These are phyloP conservation scores for Cornus suecica DNA, from an alignment of 148 eudicot genomes.

Conservation along the genomic window DNA sequence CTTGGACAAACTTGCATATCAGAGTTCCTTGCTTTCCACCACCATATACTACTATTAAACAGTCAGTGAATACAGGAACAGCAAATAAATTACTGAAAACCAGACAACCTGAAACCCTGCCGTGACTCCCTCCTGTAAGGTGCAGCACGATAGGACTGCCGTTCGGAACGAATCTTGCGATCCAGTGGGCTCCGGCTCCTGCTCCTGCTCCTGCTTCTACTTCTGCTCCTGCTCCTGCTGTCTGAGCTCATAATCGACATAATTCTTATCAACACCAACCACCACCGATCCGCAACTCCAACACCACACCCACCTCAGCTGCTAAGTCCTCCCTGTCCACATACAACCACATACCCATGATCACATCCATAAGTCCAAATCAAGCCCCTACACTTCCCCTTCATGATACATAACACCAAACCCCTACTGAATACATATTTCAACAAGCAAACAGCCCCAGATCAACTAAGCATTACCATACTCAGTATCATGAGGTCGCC, in stretches of 20 bases:
- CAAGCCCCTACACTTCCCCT: conserved; percentile 33
- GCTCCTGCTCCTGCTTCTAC: too few species aligned
- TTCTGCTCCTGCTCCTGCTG: conserved; percentile 27
- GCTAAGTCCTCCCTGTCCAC: conserved; percentile 66
- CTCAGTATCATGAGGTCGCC: conserved; percentile 20
- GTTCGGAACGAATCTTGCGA: conserved; percentile 75
- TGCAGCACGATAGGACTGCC: conserved; percentile 83
- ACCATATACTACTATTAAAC: conserved; percentile 8
- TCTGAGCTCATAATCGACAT: conserved; percentile 69
- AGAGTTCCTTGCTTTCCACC: conserved; percentile 2
- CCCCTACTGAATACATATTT: conserved; percentile 23
- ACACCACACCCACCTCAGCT: conserved; percentile 48
- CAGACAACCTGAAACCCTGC: conserved; percentile 93
- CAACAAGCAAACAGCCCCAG: conserved; percentile 36
- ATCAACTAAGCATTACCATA: conserved; percentile 15
- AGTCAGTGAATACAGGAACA: conserved; percentile 18
- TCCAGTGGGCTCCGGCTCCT: conserved; percentile 80
- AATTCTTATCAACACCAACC: conserved; percentile 36
- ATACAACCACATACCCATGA: conserved; percentile 60
- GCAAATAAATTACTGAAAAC: conserved; percentile 26
- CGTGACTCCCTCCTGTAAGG: conserved; percentile 87
- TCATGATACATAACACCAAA: conserved; percentile 34
- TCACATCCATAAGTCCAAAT: conserved; percentile 26
- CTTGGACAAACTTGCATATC: not conserved
- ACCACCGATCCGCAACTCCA: conserved; percentile 34